Base-by-base conservation (phyloP, 352 stramenopile genomes). In the Albugo laibachii region DNA sequence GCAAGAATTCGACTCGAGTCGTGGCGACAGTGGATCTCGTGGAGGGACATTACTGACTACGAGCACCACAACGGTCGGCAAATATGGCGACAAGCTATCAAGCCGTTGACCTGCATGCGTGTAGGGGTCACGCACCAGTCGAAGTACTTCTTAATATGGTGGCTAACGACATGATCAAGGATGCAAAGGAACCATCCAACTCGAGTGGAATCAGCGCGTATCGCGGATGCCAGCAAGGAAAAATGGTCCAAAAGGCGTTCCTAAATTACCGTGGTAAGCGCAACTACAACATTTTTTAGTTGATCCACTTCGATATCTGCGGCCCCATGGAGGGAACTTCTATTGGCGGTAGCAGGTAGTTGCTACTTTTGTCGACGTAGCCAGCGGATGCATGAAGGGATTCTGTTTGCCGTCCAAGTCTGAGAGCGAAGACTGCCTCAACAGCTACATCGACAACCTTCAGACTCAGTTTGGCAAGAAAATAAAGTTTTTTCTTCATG, bases 161-260 rank as follows among this genome's bases (percentile, higher is more conserved):
- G 1, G 16, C 39, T 10, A 41, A 13, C 20, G 15, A 13, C 24
- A 53, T 60, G 48, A 15, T 52, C 1, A 55, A 46, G 36, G 48
- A 44, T n/a, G 48, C 41, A 16, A 51, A 51, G 13, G 12, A 37
- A n/a, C 41, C 38, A 18, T 2, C 37, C 2, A 48, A 18, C n/a
- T 52, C 53, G 24, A 47, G n/a, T 3, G 18, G 31, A n/a, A 20
- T 44, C 2, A 41, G 31, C 1, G 5, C 16, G 11, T 59, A 45
- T 35, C 48, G 49, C 4, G 49, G 49, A 0, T 52, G 49, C 20
- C 48, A 59, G 27, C 54, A 59, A 53, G 53, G 49, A 0, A 59
- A 59, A 13, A 59, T 55, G 53, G 53, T 55, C 5, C 53, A 59
- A 34, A 59, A 55, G 11, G 45, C 43, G 4, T 55, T 49, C 39